Evolutionary conservation across 805 yeast genomes (phyloP).

Genomic region (Kluyveromyces wickerhamii): DNA sequence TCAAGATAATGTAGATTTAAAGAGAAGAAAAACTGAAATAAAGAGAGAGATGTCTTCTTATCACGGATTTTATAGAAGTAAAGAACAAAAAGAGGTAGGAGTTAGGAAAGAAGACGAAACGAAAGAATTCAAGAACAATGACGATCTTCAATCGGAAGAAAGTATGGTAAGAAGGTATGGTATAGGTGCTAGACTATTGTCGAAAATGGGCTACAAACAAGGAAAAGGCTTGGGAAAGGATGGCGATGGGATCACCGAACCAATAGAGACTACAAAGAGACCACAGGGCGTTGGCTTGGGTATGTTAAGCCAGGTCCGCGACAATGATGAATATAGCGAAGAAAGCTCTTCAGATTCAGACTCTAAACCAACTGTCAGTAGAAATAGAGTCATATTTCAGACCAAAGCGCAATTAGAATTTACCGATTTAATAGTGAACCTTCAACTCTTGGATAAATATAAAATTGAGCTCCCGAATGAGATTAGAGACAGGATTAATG

Average conservation of each 20-base stretch:
- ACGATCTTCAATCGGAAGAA: too few relatives aligned
- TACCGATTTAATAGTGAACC: too few relatives aligned
- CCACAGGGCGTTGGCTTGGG: constrained; percentile 74
- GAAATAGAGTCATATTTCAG: constrained; percentile 2
- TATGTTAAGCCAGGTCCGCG: constrained; percentile 37
- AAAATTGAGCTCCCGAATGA: too few relatives aligned
- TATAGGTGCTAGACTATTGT: constrained; percentile 70
- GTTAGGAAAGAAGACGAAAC: not conserved
- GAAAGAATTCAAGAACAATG: not conserved
- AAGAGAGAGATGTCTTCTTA: too few relatives aligned
- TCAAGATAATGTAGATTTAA: too few relatives aligned
- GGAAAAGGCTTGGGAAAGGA: constrained; percentile 81
- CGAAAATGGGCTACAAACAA: constrained; percentile 77
- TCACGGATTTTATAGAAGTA: too few relatives aligned
- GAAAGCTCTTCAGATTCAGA: constrained; percentile 16
- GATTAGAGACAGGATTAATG: too few relatives aligned
- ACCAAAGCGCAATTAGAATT: too few relatives aligned
- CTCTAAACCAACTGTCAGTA: constrained; percentile 9
- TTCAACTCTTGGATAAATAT: too few relatives aligned
- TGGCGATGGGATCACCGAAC: constrained; percentile 69
- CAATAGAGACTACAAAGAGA: constrained; percentile 62
- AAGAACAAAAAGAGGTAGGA: not conserved
- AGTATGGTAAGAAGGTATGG: constrained; percentile 51
- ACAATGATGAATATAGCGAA: constrained; percentile 14
- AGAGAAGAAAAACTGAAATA: too few relatives aligned